Base-by-base conservation (phyloP, 1,284 basidiomycete species). In the Ganoderma meredithae region DNA sequence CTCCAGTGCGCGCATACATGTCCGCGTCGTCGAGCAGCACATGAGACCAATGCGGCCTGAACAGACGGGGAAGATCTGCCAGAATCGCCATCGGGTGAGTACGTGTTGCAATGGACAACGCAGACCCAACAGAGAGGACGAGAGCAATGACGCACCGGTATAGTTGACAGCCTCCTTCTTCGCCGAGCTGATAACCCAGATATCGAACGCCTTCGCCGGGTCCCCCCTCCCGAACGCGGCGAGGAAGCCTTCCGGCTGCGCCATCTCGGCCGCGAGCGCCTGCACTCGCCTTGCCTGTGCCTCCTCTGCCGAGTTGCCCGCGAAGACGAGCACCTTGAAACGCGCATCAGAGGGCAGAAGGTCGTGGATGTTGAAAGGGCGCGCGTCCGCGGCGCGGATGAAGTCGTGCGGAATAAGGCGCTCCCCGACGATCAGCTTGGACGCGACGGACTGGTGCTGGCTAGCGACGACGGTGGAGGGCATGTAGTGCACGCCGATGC, bases 281-380 rank as follows among this genome's bases (percentile, higher is more conserved):
- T 81, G 72, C 9, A 91, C 73, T 65, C 81, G 81, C 49, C 72
- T 73, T 9, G 80, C 76, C 62, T 88, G 85, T 3, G 67, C 72
- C 15, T 77, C 47, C 25, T 85, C 74, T 8, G 80, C 80, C 6
- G 86, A 79, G 70, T 89, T 81, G 6, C 93, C 93, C 0, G 84
- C 81, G 77, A 94, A 94, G 22, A 93, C 80, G 60, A 95, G 80
- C 25, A 94, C 66, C 73, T 93, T 91, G 84, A 92, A 94, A 22
- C 90, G 87, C 10, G 83, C 84, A 72, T 95, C 89, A 10, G 91
- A 84, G 3, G 87, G 88, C 47, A 93, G 79, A 47, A 91, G 76
- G 72, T 93, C 89, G 62, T 94, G 92, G 43, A 95, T 82, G 68
- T 94, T 86, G 60, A 86, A 79, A 1, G 90, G 88, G 39, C 86